Evolutionary conservation across 805 yeast genomes (phyloP), one percentile per base, ranked within the genome.

Genomic region (Kazachstania psychrophila): DNA sequence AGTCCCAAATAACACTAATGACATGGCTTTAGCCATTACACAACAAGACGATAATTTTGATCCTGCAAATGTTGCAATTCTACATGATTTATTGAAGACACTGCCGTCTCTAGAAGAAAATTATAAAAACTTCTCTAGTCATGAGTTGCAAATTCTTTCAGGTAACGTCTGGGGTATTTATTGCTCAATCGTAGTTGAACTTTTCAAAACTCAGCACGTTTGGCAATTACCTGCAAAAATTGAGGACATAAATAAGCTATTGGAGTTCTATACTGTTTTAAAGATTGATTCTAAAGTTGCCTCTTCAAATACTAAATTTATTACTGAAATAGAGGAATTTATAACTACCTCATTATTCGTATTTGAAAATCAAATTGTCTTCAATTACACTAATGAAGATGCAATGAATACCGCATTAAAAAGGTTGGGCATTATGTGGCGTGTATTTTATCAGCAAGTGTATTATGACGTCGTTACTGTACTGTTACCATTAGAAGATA

Each of bases 381-480:
- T 56, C 41, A 51, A 54, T 28, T 58, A 54, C 24, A 48, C 46
- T 6, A 51, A 57, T 15, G 64, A 54, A 31, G 48, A 46, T n/a
- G 51, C 53, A 2, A 63, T 62, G 40, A 62, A 61, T 45, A 46
- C 61, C 33, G 52, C 63, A 7, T 43, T 54, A 28, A 58, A 52
- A 37, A 58, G 59, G 49, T 60, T 60, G 7, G 61, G 69, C 2
- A 49, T 65, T 1, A 62, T 75, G 2, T 79, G 87, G 87, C 68
- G 66, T 13, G 59, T 60, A 18, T 79, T 79, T 51, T 72, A 69
- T 43, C 62, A 64, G n/a, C 66, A 69, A 26, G 68, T 76, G 2
- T 66, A 72, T 35, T 76, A 75, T 36, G 75, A 75, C 47, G 58
- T 79, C 14, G 70, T 76, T 41, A 81, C 81, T 0, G 68, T 76